Percentiles rank a stretch among this genome's conserved stretches.
Evolutionary conservation across 805 yeast genomes (phyloP).

Genomic region (Ogataea minuta): DNA sequence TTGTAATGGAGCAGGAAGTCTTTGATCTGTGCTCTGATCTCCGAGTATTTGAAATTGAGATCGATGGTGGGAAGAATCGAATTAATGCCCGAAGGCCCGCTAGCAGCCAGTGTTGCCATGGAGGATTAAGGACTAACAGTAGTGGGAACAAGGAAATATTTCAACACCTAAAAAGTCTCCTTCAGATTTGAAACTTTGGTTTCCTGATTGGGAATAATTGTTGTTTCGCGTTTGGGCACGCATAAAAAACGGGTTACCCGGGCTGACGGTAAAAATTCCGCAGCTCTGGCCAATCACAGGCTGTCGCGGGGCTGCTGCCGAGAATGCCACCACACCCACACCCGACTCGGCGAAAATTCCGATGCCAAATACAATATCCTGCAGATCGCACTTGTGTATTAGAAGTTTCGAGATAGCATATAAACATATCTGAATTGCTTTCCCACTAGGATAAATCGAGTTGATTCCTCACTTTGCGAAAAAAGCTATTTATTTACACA

Average conservation of each 20-base stretch:
- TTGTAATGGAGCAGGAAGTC: slow-evolving; percentile 72
- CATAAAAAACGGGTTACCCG: neutral
- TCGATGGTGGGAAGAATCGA: slow-evolving; percentile 29
- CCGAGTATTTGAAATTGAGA: slow-evolving; percentile 56
- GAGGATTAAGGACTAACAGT: neutral
- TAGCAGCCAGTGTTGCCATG: slow-evolving; percentile 28
- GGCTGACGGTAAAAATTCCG: slow-evolving; percentile 2
- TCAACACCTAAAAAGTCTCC: slow-evolving; percentile 8
- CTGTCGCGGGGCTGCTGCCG: slow-evolving; percentile 5
- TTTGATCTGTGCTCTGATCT: slow-evolving; percentile 52
- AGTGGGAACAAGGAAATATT: slow-evolving; percentile 1
- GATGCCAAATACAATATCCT: slow-evolving; percentile 8
- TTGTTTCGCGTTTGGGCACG: slow-evolving; percentile 7
- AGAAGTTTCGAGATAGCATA: slow-evolving; percentile 14
- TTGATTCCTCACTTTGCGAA: neutral
- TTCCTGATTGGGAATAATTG: slow-evolving; percentile 11
- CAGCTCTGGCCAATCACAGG: slow-evolving; percentile 10
- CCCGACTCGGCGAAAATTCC: slow-evolving; percentile 16
- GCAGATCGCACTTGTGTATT: slow-evolving; percentile 2
- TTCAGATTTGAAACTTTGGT: slow-evolving; percentile 10
- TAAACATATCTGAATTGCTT: slow-evolving; percentile 2
- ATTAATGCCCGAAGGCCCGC: slow-evolving; percentile 19
- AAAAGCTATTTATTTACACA: neutral
- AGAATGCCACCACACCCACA: slow-evolving; percentile 2
- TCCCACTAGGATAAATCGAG: neutral